Evolutionary conservation across 129 eudicot species (phyloP), one percentile per base, ranked within the genome.

Genomic region (Chrysanthemum seticuspe): DNA sequence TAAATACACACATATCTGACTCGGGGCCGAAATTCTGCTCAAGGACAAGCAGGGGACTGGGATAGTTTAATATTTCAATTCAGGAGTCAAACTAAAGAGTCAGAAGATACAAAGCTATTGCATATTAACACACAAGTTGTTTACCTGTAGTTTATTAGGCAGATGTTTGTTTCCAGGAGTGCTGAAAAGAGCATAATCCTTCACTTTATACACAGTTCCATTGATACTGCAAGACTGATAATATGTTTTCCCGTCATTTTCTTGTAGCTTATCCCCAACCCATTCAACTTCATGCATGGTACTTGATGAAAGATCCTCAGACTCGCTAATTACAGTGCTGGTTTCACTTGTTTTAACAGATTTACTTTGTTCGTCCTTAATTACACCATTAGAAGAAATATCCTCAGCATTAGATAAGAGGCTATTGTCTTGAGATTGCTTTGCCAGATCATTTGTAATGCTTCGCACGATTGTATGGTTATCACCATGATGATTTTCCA

Each of bases 131-230:
- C 63, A 13, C 55, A 51, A 60, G 40, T 40, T 80, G 83, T 79
- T 81, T 52, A 87, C 99, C 97, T 86, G 94, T 65, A 95, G 80
- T 85, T 83, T 90, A 72, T 85, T 83, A 66, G 99, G 99, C 74
- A 68, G 53, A 80, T 80, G 54, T 66, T 75, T 90, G 83, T 79
- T 83, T 64, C 80, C 76, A 71, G 80, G 68, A 65, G 70, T 78
- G 68, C 73, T 88, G 71, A 86, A 74, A 70, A 87, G 86, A 56
- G 83, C 97, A 86, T 90, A 84, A 80, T 95, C 96, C 76, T 83
- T 83, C 68, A 84, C 76, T 78, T 87, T 83, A 72, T 83, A 88
- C 10, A 78, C 65, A 72, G 76, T 75, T 74, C 96, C 99, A 78
- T 80, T 82, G 70, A 85, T 81, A 80, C 87, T 45, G 78, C 94